Conservation (phyloP, 1,284 basidiomycete species). For the Chalciporus sp. region DNA sequence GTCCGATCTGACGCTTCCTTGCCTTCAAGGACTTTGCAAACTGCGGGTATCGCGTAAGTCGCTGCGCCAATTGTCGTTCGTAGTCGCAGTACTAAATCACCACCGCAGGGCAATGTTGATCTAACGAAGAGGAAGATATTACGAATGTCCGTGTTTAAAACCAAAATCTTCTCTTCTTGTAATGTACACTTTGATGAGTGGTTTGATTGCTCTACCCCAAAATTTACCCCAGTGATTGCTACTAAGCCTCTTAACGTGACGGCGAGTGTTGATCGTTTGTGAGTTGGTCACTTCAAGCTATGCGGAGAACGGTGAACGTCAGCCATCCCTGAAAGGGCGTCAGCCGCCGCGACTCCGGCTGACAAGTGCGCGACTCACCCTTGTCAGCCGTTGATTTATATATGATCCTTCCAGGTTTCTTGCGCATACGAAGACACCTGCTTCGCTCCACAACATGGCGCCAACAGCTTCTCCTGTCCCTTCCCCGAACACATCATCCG, state of each 20-base stretch:
- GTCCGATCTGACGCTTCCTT: not conserved
- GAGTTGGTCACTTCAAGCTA: not conserved
- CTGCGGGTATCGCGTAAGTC: slow-evolving; percentile 66
- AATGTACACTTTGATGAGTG: not conserved
- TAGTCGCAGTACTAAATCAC: slow-evolving; percentile 7
- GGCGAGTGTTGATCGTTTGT: not conserved
- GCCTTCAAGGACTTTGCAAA: slow-evolving; percentile 56
- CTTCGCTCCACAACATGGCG: slow-evolving; percentile 20
- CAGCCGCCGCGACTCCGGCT: slow-evolving; percentile 30
- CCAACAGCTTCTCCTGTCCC: slow-evolving; percentile 17
- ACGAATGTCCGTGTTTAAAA: not conserved
- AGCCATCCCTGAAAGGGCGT: slow-evolving; percentile 1
- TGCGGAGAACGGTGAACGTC: not conserved
- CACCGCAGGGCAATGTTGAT: slow-evolving; percentile 52
- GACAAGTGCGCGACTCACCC: slow-evolving; percentile 15
- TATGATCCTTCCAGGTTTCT: slow-evolving; percentile 19
- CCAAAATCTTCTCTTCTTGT: not conserved
- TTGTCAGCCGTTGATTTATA: slow-evolving; percentile 31
- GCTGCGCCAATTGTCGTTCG: slow-evolving; percentile 29
- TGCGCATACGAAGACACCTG: not conserved
- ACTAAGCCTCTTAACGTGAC: not conserved
- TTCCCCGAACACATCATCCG: slow-evolving; percentile 3
- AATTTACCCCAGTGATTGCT: not conserved
- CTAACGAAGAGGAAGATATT: slow-evolving; percentile 22
- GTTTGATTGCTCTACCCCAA: not conserved